Base-by-base conservation (phyloP, 495 filamentous ascomycete genomes). In the Penicillium macrosclerotiorum region DNA sequence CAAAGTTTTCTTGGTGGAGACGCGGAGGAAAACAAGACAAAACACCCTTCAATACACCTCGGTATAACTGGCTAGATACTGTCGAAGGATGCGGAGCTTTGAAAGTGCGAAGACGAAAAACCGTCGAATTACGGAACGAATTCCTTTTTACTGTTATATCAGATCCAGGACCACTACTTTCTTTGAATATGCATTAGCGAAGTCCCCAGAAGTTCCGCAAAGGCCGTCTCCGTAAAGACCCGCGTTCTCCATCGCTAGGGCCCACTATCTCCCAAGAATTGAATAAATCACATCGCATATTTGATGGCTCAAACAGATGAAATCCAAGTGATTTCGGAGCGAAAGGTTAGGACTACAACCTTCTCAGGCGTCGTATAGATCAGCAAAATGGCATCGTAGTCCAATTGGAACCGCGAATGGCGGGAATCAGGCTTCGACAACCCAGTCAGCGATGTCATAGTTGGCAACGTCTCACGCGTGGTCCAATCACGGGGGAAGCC, bases 211-310 rank as follows among this genome's bases (percentile, higher is more conserved):
- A 12, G 13, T 35, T 12, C 26, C 37, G 20, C 29, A 54, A 41
- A 29, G 33, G 30, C 20, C 36, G 35, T 50, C 49, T 59, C 59
- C 59, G 59, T 59, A 56, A 55, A 48, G 45, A 48, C 52, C 59
- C 59, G 55, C 41, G 50, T 42, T 43, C 40, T 56, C 55, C 55
- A 62, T 55, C 13, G 32, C 41, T n/a, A 25, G 48, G 52, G 55
- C 59, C 59, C 59, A 62, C 59, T 22, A 31, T 33, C 30, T 38
- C 47, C 47, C 48, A 52, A 37, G 44, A 37, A 51, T 11, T 44
- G 35, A 50, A 62, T 51, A 51, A 35, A 59, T 62, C 59, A 62
- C 59, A 59, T 51, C 38, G 47, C 6, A 42, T 13, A 45, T 17
- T 22, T 24, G 40, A 44, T 36, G 8, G 24, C 23, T 22, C 23